These are phyloP conservation scores for Ophiostoma quercus DNA, from an alignment of 2,329 filamentous ascomycete species.

Conservation along the genomic window DNA sequence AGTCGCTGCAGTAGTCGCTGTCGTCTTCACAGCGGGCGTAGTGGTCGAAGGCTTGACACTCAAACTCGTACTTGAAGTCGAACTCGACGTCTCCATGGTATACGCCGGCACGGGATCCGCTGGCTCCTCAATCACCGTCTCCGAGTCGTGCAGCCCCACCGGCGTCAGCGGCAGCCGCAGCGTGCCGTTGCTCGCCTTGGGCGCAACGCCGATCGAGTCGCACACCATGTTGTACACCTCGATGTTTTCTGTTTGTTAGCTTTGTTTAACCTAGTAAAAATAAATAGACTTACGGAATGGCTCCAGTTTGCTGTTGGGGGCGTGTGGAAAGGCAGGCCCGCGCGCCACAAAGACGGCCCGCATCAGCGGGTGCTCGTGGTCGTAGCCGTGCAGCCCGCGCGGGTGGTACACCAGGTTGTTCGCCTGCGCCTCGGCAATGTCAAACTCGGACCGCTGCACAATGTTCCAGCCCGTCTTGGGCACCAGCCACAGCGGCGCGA, in stretches of 20 bases:
- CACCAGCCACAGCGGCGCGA: conserved; percentile 91
- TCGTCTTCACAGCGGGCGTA: conserved; percentile 37
- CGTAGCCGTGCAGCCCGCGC: conserved; percentile 85
- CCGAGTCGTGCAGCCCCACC: conserved; percentile 55
- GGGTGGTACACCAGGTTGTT: conserved; percentile 69
- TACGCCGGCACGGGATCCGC: conserved; percentile 45
- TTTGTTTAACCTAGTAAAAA: neutral
- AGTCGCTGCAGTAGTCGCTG: neutral
- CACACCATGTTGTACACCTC: conserved; percentile 95
- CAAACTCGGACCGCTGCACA: conserved; percentile 71
- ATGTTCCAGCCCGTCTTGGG: conserved; percentile 92
- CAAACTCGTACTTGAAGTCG: too few species aligned
- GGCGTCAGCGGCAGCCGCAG: conserved; percentile 64
- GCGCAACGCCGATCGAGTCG: conserved; percentile 70
- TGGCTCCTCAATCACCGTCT: conserved; percentile 46
- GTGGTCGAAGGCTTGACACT: conserved; percentile 8
- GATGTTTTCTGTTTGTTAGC: conserved; percentile 64
- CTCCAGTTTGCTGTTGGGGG: conserved; percentile 71
- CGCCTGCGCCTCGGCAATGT: conserved; percentile 61
- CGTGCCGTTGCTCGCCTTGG: conserved; percentile 82
- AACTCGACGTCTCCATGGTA: conserved; percentile 20
- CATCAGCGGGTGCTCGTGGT: conserved; percentile 93
- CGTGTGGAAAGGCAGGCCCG: conserved; percentile 86
- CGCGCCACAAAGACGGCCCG: conserved; percentile 88
- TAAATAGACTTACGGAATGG: conserved; percentile 52